A percentile compares a stretch with the other conserved stretches of the same genome.
phyloP scores from a whole-genome alignment of 2,329 filamentous ascomycete species.

The Diaporthe helianthi region DNA sequence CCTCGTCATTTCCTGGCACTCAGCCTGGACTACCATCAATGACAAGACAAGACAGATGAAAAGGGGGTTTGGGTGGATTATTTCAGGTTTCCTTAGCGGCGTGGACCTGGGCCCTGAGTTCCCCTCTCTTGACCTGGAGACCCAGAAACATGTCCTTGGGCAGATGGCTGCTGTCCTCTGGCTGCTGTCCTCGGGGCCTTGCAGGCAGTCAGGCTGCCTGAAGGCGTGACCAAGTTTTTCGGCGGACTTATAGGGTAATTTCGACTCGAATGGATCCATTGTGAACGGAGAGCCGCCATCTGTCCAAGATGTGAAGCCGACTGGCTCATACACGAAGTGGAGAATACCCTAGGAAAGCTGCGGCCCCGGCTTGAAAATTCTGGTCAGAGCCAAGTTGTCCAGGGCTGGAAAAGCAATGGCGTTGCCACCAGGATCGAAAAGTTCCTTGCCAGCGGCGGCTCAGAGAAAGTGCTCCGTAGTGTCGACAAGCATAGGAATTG shows the following conservation, averaged over 20 bases:
- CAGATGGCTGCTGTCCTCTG: conserved; percentile 39
- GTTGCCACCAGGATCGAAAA: conserved; percentile 34
- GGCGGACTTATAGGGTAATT: conserved; percentile 37
- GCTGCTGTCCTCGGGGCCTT: conserved; percentile 36
- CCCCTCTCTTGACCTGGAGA: neutral
- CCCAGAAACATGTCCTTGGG: conserved; percentile 30
- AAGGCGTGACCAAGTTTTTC: conserved; percentile 33
- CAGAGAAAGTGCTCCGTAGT: conserved; percentile 27
- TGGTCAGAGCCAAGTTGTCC: conserved; percentile 30
- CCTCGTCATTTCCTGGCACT: conserved; percentile 32
- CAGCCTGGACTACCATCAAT: too few species aligned
- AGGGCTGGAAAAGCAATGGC: conserved; percentile 37
- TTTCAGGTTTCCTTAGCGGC: conserved; percentile 39
- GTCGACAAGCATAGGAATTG: conserved; percentile 34
- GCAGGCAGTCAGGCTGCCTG: conserved; percentile 36
- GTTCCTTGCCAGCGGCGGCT: conserved; percentile 32
- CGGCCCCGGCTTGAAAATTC: conserved; percentile 29
- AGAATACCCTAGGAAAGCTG: conserved; percentile 36
- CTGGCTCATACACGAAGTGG: conserved; percentile 34
- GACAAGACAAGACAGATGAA: conserved; percentile 13
- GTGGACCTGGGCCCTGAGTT: conserved; percentile 38
- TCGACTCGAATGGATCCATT: conserved; percentile 33
- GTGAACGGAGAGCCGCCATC: conserved; percentile 35
- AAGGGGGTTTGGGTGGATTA: conserved; percentile 38
- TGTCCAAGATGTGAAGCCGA: conserved; percentile 33